Conservation (phyloP, 768 basidiomycete species). For the Mrakia frigida region DNA sequence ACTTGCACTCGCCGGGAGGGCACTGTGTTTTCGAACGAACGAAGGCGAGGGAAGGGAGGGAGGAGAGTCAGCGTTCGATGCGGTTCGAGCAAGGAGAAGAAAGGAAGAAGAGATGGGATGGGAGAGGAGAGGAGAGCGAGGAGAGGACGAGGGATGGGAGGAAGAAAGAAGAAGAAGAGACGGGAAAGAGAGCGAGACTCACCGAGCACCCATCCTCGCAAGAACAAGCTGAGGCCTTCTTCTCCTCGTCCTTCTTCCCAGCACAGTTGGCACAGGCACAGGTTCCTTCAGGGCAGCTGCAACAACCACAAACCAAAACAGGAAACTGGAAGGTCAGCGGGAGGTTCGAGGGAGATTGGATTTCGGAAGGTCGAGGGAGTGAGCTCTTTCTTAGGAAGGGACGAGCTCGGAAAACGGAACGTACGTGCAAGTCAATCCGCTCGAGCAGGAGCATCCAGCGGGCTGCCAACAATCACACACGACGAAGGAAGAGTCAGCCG, state of each 20-base stretch:
- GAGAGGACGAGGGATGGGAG: too few species aligned
- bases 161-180: neutral
- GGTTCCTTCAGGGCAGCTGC: neutral
- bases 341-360: neutral
- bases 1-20: conserved; percentile 1
- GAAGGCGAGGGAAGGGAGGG: neutral
- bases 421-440: neutral
- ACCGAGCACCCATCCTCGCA: neutral
- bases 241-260: neutral
- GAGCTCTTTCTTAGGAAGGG: too few species aligned
- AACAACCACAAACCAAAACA: neutral
- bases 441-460: neutral
- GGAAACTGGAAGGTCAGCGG: neutral
- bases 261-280: neutral
- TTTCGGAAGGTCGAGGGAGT: neutral
- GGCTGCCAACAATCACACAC: neutral
- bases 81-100: neutral
- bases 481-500: neutral
- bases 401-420: neutral
- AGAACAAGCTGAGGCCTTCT: neutral
- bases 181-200: neutral
- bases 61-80: neutral
- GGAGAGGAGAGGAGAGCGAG: neutral
- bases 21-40: neutral
- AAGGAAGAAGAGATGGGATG: neutral